Evolutionary conservation across 305 asterid genomes (phyloP), one percentile per base, ranked within the genome.

Genomic region (Monarda citriodora): DNA sequence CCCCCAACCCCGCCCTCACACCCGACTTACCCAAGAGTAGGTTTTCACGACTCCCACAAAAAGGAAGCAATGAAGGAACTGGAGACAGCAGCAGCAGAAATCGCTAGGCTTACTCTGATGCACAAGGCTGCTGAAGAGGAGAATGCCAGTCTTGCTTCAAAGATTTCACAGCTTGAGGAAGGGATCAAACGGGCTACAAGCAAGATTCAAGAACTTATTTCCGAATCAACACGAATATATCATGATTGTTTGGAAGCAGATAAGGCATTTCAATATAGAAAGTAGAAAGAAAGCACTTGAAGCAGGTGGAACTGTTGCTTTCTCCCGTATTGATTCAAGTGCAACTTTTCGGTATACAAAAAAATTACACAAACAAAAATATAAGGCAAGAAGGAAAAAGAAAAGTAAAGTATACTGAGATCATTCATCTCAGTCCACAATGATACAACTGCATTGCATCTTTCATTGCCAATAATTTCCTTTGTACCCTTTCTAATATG

Each of bases 41-140:
- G n/a, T n/a, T n/a, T 13, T 29, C 65, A 57, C 3, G 71, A 50
- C 54, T 57, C 65, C 50, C 45, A 38, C 12, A 66, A 58, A 14
- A 13, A 66, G 16, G 71, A 66, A 37, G 37, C 55, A 25, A 12
- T 37, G 31, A 69, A 57, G 66, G 67, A 79, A 61, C 61, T 79
- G 42, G 72, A 72, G 36, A 52, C 80, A 49, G 78, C 81, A 49
- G 77, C 63, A 20, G 65, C 42, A 40, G 83, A 79, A 70, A 59
- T 75, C 41, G 64, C 69, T 9, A 74, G 68, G 63, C 65, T 85
- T 14, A 74, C 46, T 23, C 65, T 61, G 61, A 45, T 20, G 49
- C 82, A 68, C 18, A 71, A 64, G 63, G 77, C 53, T 48, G 46
- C 77, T 9, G 78, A 69, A 68, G 78, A 76, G 41, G 84, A 82